Evolutionary conservation across 306 rosid genomes (phyloP).

Genomic region (Gastrolobium villosum): DNA sequence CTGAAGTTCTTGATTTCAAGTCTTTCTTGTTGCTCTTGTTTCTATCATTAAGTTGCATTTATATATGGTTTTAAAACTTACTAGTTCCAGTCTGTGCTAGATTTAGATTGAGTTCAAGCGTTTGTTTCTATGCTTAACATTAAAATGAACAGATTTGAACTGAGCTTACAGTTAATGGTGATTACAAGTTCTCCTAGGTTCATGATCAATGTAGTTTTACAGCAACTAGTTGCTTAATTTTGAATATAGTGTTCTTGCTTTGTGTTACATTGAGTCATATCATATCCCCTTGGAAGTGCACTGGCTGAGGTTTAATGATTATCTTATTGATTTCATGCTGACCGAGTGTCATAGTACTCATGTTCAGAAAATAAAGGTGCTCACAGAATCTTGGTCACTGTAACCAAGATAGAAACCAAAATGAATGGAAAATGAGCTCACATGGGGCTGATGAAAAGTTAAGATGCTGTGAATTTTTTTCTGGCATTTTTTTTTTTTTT

Average conservation of each 20-base stretch:
- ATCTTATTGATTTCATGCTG: background rate
- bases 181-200: constrained; percentile 34
- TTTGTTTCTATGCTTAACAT: background rate
- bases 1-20: constrained; percentile 8
- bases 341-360: background rate
- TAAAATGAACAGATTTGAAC: constrained; percentile 16
- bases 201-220: constrained; percentile 31
- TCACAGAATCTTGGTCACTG: constrained; percentile 12
- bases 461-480: background rate
- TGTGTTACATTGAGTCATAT: background rate
- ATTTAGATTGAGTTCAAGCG: constrained; percentile 36
- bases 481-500: background rate
- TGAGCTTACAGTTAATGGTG: constrained; percentile 12
- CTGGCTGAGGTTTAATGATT: background rate
- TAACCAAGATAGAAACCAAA: constrained; percentile 2
- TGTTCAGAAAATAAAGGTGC: background rate
- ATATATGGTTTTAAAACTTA: background rate
- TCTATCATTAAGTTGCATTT: constrained; percentile 9
- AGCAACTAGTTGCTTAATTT: constrained; percentile 27
- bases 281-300: background rate
- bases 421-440: background rate
- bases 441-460: background rate
- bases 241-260: constrained; percentile 23
- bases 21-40: constrained; percentile 28
- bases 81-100: background rate